phyloP scores from a whole-genome alignment of 805 yeast species.

The Cyberlindnera amylophila region DNA sequence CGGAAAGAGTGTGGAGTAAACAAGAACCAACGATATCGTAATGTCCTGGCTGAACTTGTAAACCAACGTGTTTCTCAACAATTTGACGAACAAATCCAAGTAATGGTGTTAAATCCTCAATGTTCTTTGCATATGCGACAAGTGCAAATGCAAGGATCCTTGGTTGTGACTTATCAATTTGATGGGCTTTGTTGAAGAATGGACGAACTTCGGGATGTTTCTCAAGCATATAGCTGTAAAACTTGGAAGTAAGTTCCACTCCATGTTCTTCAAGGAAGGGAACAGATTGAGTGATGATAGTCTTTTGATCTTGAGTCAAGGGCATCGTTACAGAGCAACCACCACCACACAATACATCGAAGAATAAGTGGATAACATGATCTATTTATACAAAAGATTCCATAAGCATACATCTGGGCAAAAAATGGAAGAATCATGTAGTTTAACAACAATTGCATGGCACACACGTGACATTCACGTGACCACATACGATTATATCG shows the following conservation, averaged over 20 bases:
- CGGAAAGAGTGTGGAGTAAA: slow-evolving; percentile 50
- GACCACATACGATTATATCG: not conserved
- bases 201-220: slow-evolving; percentile 51
- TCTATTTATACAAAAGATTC: too few species aligned
- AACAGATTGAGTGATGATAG: slow-evolving; percentile 42
- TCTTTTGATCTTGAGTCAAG: slow-evolving; percentile 31
- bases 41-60: slow-evolving; percentile 59
- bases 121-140: slow-evolving; percentile 56
- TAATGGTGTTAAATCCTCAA: slow-evolving; percentile 54
- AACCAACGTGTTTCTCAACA: slow-evolving; percentile 62
- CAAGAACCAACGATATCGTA: slow-evolving; percentile 61
- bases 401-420: too few species aligned
- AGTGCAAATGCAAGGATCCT: slow-evolving; percentile 60
- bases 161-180: slow-evolving; percentile 53
- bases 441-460: too few species aligned
- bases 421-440: too few species aligned
- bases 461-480: slow-evolving; percentile 8
- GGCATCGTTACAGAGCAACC: slow-evolving; percentile 18
- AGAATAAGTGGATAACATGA: not conserved
- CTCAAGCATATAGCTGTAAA: slow-evolving; percentile 53
- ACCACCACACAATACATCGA: not conserved
- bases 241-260: slow-evolving; percentile 45
- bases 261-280: slow-evolving; percentile 59
- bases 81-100: slow-evolving; percentile 53
- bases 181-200: slow-evolving; percentile 61